These are phyloP conservation scores for Yarrowia keelungensis DNA, from an alignment of 805 yeast species.

Conservation along the genomic window DNA sequence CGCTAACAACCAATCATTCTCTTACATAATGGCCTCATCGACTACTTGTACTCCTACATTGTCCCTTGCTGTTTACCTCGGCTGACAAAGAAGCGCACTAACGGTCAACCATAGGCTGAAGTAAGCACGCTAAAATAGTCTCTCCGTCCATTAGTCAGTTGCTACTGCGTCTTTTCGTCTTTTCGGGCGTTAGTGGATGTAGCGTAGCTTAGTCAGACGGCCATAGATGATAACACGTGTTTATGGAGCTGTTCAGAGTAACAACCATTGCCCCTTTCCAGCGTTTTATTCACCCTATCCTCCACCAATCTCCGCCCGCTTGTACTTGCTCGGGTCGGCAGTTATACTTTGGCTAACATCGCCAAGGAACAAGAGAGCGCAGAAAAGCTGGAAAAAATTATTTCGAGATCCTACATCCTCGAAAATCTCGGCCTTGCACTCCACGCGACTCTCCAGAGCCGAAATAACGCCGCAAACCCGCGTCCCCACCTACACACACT, in stretches of 20 bases:
- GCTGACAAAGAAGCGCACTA: background rate
- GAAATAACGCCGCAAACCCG: background rate
- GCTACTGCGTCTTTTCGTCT: background rate
- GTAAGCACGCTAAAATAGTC: conserved; percentile 10
- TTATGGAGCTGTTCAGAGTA: background rate
- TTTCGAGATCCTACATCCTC: background rate
- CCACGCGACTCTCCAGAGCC: background rate
- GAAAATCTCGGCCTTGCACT: background rate
- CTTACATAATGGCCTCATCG: too few relatives aligned
- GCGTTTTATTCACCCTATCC: too few relatives aligned
- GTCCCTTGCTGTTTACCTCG: too few relatives aligned
- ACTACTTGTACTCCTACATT: too few relatives aligned
- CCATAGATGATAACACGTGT: background rate
- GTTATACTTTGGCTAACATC: conserved; percentile 34
- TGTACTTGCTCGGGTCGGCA: conserved; percentile 28
- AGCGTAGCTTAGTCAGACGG: background rate
- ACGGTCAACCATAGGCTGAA: background rate
- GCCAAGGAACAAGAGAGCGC: conserved; percentile 22
- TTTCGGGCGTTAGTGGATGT: background rate
- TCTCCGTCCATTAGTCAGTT: background rate
- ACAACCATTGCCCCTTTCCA: too few relatives aligned
- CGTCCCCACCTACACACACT: background rate
- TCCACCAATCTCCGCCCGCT: background rate
- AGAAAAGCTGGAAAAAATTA: conserved; percentile 6
- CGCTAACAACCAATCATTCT: too few relatives aligned